Evolutionary conservation across 257 asterid species (phyloP), one percentile per base, ranked within the genome.

Genomic region (Handroanthus guayacan): DNA sequence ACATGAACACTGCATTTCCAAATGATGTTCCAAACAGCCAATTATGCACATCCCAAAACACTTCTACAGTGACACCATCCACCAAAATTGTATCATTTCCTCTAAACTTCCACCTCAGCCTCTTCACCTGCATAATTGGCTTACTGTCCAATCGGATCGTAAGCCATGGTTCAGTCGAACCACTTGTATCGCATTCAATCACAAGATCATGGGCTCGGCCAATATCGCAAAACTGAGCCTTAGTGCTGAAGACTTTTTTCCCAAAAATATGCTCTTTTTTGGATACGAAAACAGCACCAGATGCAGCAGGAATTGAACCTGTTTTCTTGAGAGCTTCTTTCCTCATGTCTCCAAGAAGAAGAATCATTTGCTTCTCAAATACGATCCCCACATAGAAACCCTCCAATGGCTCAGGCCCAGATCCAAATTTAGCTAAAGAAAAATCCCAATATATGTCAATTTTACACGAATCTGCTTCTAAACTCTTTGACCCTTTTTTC

Each of bases 341-440:
- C 38, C 73, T 82, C 89, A 85, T 48, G 31, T 85, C 87, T n/a
- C 89, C 89, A 52, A 82, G 67, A 37, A 82, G 78, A 69, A 85
- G 75, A 47, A 85, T 71, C 79, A 85, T 78, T 71, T 85, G 75
- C 55, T 55, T 58, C 52, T 80, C 73, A 20, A 75, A 72, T 4
- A 77, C 83, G 56, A 85, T 67, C 11, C 80, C 89, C 5, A 85
- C 69, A 38, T 77, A 85, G 60, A 48, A 85, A 74, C 87, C 82
- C 82, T 76, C 81, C n/a, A 80, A 50, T 17, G 89, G 89, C 76
- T 85, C 89, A 1, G 86, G 89, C 55, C 89, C 87, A 7, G 87
- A 66, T 68, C 89, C 85, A 51, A 85, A 82, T 75, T 80, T 85
- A 5, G 89, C 87, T 5, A 47, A 10, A 20, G 87, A 85, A 71